phyloP scores from a whole-genome alignment of 306 rosid genomes.

The Ormosia semicastrata region DNA sequence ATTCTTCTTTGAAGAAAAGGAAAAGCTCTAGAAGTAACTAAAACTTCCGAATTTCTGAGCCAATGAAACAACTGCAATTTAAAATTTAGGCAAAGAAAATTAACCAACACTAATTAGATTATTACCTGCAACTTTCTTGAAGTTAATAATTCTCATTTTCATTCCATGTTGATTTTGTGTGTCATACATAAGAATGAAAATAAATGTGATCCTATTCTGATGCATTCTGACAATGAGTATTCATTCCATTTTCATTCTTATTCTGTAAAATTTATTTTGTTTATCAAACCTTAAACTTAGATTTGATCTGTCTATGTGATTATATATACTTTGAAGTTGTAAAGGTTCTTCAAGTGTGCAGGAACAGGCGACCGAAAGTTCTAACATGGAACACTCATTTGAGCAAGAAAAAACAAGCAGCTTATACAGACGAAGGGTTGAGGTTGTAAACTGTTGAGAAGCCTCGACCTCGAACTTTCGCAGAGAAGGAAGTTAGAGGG shows the following conservation, averaged over 20 bases:
- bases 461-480: constrained; percentile 34
- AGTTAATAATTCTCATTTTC: neutral
- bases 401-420: constrained; percentile 36
- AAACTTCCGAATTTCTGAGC: no score
- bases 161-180: neutral
- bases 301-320: neutral
- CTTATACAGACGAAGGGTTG: neutral
- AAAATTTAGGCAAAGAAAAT: no score
- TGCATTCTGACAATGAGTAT: neutral
- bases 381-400: constrained; percentile 48
- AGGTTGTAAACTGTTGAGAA: neutral
- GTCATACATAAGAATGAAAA: no score
- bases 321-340: neutral
- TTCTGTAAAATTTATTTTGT: neutral
- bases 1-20: no score
- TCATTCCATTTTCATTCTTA: neutral
- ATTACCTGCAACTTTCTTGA: no score
- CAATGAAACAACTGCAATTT: no score
- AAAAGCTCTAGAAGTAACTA: no score
- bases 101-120: no score
- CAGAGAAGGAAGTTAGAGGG: neutral
- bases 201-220: neutral
- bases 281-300: neutral
- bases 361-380: neutral
- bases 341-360: neutral